phyloP scores from a whole-genome alignment of 78 protist genomes.

The Dictyostelium brefeldianum region DNA sequence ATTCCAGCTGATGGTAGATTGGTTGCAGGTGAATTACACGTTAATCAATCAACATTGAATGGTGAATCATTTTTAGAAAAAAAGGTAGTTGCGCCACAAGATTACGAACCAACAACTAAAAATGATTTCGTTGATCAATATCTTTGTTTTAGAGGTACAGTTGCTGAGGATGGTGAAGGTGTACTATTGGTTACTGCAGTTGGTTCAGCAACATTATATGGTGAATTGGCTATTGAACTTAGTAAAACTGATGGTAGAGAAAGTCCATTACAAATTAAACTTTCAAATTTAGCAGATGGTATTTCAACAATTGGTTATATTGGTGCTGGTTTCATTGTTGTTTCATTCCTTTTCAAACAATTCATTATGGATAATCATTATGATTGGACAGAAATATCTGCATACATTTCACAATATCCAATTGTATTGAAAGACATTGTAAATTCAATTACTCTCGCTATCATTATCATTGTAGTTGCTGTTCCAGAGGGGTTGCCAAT shows the following conservation, averaged over 20 bases:
- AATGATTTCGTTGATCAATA: slow-evolving; percentile 68
- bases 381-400: slow-evolving; percentile 23
- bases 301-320: slow-evolving; percentile 83
- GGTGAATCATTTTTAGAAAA: slow-evolving; percentile 81
- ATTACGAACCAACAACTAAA: slow-evolving; percentile 26
- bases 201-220: slow-evolving; percentile 78
- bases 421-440: slow-evolving; percentile 83
- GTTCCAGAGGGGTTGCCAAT: slow-evolving; percentile 89
- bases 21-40: slow-evolving; percentile 79
- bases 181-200: slow-evolving; percentile 70
- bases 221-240: slow-evolving; percentile 71
- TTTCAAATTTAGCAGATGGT: slow-evolving; percentile 75
- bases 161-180: slow-evolving; percentile 80
- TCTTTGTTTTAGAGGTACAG: slow-evolving; percentile 80
- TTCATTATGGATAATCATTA: slow-evolving; percentile 81
- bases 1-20: slow-evolving; percentile 91
- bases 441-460: slow-evolving; percentile 83
- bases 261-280: slow-evolving; percentile 85
- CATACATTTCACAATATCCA: slow-evolving; percentile 64
- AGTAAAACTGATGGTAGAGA: slow-evolving; percentile 82
- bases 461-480: slow-evolving; percentile 88
- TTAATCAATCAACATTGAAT: slow-evolving; percentile 78
- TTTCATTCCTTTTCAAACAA: slow-evolving; percentile 86
- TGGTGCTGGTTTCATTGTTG: slow-evolving; percentile 83
- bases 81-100: slow-evolving; percentile 74